Evolutionary conservation across 2,329 filamentous ascomycete species (phyloP), one percentile per base, ranked within the genome.

Genomic region (Claviceps sp.): DNA sequence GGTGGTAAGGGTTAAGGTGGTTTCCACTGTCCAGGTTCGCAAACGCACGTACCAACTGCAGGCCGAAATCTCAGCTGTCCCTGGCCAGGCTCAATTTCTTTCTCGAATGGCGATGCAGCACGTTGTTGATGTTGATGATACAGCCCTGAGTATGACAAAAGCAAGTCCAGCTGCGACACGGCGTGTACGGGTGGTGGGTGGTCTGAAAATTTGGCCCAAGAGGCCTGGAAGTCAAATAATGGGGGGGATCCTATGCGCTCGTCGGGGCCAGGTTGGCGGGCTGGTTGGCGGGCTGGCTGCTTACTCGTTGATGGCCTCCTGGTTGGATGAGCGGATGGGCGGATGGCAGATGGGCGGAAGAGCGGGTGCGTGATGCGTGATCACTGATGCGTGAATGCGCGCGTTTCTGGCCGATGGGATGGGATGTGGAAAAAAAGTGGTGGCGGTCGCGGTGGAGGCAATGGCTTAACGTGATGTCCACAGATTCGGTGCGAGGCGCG

Each of bases 31-130:
- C 43, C 52, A 51, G 37, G 50, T 49, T 49, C 41, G 47, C 47
- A 26, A 42, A 45, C 30, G 49, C 53, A 52, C 50, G 50, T 52
- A 52, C 50, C 48, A 50, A 37, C 47, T 41, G 24, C 47, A 53
- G 48, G 42, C 46, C 49, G 41, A 47, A 51, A 42, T 51, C 37
- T 47, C 36, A 47, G 44, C 44, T 18, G 36, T 51, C 24, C 18
- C 49, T 45, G n/a, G 24, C 34, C 43, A 42, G 37, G 22, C 11
- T 37, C 43, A 16, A 2, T 22, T 34, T 41, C 43, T 36, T 41
- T n/a, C 9, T 34, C 24, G n/a, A 34, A 40, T 41, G 14, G 6
- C 30, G 49, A 30, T 20, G 43, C 44, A n/a, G 24, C 49, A 51
- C 47, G 34, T 47, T 38, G 44, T 44, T 51, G 37, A 22, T 8